phyloP scores from a whole-genome alignment of 2,329 filamentous ascomycete species.

The Aspergillus brasiliensis region DNA sequence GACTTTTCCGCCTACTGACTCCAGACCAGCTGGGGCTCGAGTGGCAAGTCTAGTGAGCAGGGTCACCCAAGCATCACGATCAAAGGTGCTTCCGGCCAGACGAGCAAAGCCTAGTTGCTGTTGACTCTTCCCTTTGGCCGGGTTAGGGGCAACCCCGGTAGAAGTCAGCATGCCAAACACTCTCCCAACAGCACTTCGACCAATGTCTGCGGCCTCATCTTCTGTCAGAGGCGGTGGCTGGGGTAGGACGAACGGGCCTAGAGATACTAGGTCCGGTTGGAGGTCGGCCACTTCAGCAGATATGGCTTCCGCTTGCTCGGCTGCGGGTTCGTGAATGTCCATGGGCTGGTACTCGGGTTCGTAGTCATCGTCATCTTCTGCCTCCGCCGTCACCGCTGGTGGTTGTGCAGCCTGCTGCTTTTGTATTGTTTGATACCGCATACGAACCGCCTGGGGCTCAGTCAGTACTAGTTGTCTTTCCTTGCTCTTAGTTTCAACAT shows the following conservation, averaged over 20 bases:
- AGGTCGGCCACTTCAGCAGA: conserved; percentile 74
- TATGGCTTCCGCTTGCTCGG: conserved; percentile 65
- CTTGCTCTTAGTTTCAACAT: conserved; percentile 30
- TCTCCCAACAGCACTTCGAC: conserved; percentile 71
- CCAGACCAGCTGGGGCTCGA: conserved; percentile 70
- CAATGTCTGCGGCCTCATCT: conserved; percentile 71
- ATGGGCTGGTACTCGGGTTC: conserved; percentile 81
- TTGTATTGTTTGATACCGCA: conserved; percentile 39
- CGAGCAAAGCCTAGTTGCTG: conserved; percentile 75
- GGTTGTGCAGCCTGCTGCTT: conserved; percentile 40
- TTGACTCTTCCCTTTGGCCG: conserved; percentile 53
- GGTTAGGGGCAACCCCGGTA: conserved; percentile 65
- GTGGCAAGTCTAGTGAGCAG: conserved; percentile 84
- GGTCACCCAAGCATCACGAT: conserved; percentile 87
- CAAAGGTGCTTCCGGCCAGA: conserved; percentile 79
- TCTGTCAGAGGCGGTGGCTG: conserved; percentile 72
- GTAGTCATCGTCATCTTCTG: conserved; percentile 78
- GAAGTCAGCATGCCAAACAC: conserved; percentile 77
- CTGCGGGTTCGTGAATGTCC: conserved; percentile 50
- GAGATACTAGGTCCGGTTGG: conserved; percentile 59
- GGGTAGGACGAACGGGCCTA: conserved; percentile 77
- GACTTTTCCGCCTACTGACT: conserved; percentile 44
- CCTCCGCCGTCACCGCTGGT: conserved; percentile 23
- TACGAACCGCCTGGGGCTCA: conserved; percentile 39
- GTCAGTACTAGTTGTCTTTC: conserved; percentile 14